These are phyloP conservation scores for Kwoniella pini DNA, from an alignment of 768 basidiomycete species.

Conservation along the genomic window DNA sequence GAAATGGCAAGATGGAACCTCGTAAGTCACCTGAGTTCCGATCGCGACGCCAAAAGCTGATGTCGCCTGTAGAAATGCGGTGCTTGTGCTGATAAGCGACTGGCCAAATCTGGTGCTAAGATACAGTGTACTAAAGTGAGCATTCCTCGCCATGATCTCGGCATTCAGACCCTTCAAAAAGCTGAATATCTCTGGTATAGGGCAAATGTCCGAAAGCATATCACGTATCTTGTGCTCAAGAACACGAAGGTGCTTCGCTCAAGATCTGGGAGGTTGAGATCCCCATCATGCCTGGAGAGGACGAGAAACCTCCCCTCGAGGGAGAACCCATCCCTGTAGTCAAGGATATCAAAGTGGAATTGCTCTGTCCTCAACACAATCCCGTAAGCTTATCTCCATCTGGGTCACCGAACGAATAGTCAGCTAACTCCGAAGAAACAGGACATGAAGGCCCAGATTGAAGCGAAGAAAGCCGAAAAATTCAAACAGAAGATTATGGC, in stretches of 20 bases:
- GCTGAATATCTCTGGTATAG: conserved; percentile 17
- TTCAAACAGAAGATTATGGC: conserved; percentile 70
- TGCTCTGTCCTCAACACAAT: conserved; percentile 85
- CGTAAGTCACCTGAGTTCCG: conserved; percentile 59
- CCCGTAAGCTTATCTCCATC: conserved; percentile 63
- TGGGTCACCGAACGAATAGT: no score
- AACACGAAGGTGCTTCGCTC: conserved; percentile 55
- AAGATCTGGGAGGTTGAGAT: conserved; percentile 45
- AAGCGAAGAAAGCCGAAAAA: conserved; percentile 71
- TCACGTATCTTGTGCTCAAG: conserved; percentile 84
- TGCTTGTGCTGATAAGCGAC: conserved; percentile 68
- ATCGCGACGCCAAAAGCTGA: background rate
- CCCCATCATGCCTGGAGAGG: conserved; percentile 26
- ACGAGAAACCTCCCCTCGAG: conserved; percentile 19
- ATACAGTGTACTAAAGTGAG: conserved; percentile 78
- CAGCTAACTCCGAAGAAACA: no score
- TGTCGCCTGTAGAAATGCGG: conserved; percentile 75
- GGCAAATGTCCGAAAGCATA: conserved; percentile 92
- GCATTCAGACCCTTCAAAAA: background rate
- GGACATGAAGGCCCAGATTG: conserved; percentile 74
- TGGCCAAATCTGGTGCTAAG: conserved; percentile 51
- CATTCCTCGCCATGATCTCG: background rate
- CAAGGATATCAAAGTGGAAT: conserved; percentile 70
- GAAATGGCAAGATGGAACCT: conserved; percentile 90
- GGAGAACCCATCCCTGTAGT: conserved; percentile 55